Conservation (phyloP, 31 red algal genomes). For the Endocladia muricata region DNA sequence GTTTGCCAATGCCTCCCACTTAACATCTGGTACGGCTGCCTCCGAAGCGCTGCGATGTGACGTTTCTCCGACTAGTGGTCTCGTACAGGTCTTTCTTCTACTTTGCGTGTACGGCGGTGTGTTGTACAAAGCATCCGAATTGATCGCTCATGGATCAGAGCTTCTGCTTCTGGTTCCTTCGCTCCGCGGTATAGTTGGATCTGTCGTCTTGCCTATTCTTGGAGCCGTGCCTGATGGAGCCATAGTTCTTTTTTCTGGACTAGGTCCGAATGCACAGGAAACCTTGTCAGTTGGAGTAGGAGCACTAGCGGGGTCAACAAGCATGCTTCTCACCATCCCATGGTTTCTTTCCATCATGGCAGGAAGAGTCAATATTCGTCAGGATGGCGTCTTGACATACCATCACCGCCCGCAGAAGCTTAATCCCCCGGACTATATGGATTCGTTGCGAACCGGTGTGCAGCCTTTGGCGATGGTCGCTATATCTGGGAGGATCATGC, state of each 20-base stretch:
- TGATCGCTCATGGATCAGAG: conserved; percentile 77
- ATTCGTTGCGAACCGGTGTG: conserved; percentile 52
- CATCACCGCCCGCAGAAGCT: conserved; percentile 51
- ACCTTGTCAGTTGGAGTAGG: conserved; percentile 78
- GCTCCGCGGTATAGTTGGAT: conserved; percentile 70
- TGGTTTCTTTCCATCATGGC: conserved; percentile 73
- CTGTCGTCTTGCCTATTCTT: conserved; percentile 81
- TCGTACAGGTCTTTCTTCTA: conserved; percentile 69
- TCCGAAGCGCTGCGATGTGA: conserved; percentile 49
- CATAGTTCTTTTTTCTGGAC: conserved; percentile 81
- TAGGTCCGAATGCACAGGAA: conserved; percentile 86
- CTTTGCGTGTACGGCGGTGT: conserved; percentile 65
- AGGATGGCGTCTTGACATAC: conserved; percentile 52
- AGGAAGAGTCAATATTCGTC: conserved; percentile 62
- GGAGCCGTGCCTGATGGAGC: conserved; percentile 88
- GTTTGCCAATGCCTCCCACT: neutral
- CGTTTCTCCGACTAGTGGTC: conserved; percentile 46
- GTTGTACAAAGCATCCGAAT: conserved; percentile 63
- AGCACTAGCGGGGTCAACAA: conserved; percentile 77
- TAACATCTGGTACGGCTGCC: neutral
- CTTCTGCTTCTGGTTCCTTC: conserved; percentile 78
- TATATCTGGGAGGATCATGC: conserved; percentile 58
- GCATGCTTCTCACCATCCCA: conserved; percentile 85
- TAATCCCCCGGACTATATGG: conserved; percentile 31
- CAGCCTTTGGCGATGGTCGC: conserved; percentile 46